Base-by-base conservation (phyloP, 495 filamentous ascomycete species). In the Penicillium atrosanguineum region DNA sequence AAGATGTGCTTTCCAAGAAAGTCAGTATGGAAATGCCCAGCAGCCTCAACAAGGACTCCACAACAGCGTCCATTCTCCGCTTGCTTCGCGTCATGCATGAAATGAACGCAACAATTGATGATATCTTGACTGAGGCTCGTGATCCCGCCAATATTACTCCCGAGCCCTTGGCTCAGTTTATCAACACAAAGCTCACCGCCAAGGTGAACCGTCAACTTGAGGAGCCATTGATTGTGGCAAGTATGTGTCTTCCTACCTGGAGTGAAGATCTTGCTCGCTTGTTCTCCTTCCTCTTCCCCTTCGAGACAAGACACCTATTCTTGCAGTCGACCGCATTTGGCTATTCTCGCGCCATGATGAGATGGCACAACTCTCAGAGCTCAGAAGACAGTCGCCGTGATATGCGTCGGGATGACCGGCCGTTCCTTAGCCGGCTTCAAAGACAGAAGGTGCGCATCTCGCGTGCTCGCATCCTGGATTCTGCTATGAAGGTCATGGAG, bases 401-500 rank as follows among this genome's bases (percentile, higher is more conserved):
- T 60, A 82, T 91, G 46, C 86, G 86, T 51, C 85, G 90, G 14
- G 92, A 97, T 57, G 91, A 97, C 48, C 82, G 90, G 18, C 89
- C 91, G 16, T 95, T 93, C 80, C 79, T 97, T n/a, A 93, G 94
- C 8, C 82, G 93, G 37, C 79, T 97, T 7, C 94, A 97, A 68
- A 86, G 95, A 50, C 95, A 99, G 61, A 99, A 99, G 69, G 94
- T 99, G 19, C 88, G 95, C 23, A 97, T 99, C 51, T 95, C 92
- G 7, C 83, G 95, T 34, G 83, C 84, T 6, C 90, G 93, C 50
- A 96, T 99, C 46, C 78, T 99, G 3, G 95, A 99, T 62, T 97
- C 95, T 21, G 95, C 95, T 0, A 79, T 96, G 63, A 99, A 97
- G 67, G 95, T 99, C n/a, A 97, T 99, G 95, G 94, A 99, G 57